These are phyloP conservation scores for Cadophora sp. DNA, from an alignment of 2,329 filamentous ascomycete genomes.

Conservation along the genomic window DNA sequence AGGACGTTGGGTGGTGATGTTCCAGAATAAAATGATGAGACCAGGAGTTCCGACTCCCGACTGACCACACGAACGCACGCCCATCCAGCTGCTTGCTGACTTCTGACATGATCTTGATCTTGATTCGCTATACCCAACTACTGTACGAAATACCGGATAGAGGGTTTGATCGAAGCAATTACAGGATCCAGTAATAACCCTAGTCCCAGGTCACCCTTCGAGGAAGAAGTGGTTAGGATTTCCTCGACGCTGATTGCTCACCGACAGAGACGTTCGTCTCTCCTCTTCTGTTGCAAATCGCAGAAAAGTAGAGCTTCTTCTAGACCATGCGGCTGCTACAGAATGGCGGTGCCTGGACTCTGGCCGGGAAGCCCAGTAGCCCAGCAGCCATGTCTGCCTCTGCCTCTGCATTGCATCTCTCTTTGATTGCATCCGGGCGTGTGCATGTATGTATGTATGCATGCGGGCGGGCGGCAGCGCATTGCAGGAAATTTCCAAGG, in stretches of 20 bases:
- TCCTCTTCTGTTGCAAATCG: constrained; percentile 20
- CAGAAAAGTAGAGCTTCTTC: constrained; percentile 5
- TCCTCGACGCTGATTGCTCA: constrained; percentile 11
- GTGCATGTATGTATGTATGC: too few species aligned
- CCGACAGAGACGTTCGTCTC: too few species aligned
- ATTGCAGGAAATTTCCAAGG: constrained; percentile 11
- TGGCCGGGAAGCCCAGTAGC: too few species aligned
- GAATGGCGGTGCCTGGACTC: constrained; percentile 2
- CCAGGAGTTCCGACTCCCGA: neutral
- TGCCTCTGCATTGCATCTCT: neutral
- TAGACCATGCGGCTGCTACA: constrained; percentile 2
- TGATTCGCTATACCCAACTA: constrained; percentile 3
- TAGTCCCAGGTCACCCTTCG: too few species aligned
- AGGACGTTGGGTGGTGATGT: neutral
- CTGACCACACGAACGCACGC: too few species aligned
- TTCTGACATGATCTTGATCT: neutral
- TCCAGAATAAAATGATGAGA: constrained; percentile 11
- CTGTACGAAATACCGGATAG: neutral
- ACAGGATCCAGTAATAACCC: too few species aligned
- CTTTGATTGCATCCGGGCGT: constrained; percentile 15
- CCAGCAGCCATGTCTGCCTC: too few species aligned
- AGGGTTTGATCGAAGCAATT: neutral
- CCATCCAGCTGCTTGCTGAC: too few species aligned
- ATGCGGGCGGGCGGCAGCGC: neutral
- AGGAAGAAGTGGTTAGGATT: neutral